Evolutionary conservation across 345 rosid genomes (phyloP).

Genomic region (Stellera chamaejasme): DNA sequence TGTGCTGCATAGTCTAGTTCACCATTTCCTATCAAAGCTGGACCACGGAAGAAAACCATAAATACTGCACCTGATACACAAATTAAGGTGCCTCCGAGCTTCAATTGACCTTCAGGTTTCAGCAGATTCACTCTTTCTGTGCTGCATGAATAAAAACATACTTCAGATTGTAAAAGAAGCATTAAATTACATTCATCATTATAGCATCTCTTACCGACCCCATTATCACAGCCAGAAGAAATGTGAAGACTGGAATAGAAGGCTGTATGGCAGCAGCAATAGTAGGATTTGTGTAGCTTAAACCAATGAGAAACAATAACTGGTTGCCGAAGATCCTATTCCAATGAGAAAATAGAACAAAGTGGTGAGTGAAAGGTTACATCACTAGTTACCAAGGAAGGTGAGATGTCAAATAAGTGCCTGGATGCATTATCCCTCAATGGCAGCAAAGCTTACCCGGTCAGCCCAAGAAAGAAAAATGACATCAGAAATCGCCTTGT

Average conservation of each 20-base stretch:
- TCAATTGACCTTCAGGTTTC: slow-evolving; percentile 84
- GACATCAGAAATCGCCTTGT: slow-evolving; percentile 56
- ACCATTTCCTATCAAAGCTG: slow-evolving; percentile 56
- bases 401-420: slow-evolving; percentile 7
- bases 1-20: slow-evolving; percentile 40
- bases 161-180: slow-evolving; percentile 12
- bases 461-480: slow-evolving; percentile 81
- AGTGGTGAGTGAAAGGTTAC: slow-evolving; percentile 6
- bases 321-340: slow-evolving; percentile 96
- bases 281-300: slow-evolving; percentile 93
- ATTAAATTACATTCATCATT: slow-evolving; percentile 14
- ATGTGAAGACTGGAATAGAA: slow-evolving; percentile 94
- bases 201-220: slow-evolving; percentile 45
- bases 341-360: slow-evolving; percentile 12
- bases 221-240: slow-evolving; percentile 81
- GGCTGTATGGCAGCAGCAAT: slow-evolving; percentile 99
- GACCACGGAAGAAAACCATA: slow-evolving; percentile 89
- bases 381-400: slow-evolving; percentile 7
- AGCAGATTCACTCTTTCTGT: slow-evolving; percentile 83
- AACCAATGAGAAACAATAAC: slow-evolving; percentile 89
- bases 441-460: slow-evolving; percentile 49
- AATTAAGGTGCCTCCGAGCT: slow-evolving; percentile 72
- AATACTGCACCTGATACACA: slow-evolving; percentile 83
- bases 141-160: slow-evolving; percentile 50
- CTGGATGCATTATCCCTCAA: slow-evolving; percentile 4